Percentiles rank a stretch among this genome's conserved stretches.
Conservation (phyloP, 352 stramenopile genomes). For the Phytophthora foliorum region DNA sequence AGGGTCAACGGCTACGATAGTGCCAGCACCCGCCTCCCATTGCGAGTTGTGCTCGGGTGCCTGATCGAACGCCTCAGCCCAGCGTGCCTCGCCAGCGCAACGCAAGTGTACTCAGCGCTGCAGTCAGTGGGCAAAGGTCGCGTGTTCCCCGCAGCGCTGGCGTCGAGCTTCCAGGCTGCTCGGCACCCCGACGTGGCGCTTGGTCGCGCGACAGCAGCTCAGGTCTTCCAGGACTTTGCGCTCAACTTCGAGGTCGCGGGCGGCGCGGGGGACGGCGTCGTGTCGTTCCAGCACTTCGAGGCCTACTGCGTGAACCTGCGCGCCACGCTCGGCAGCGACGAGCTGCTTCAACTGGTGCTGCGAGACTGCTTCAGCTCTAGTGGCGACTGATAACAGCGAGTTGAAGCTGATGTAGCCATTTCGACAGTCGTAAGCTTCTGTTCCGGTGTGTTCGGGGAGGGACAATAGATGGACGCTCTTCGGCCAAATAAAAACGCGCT, state of each 20-base stretch:
- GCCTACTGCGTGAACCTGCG: slow-evolving; percentile 66
- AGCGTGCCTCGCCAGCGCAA: slow-evolving; percentile 40
- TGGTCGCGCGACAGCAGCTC: slow-evolving; percentile 40
- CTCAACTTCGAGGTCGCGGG: slow-evolving; percentile 67
- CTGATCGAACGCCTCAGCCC: slow-evolving; percentile 56
- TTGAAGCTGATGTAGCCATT: slow-evolving; percentile 30
- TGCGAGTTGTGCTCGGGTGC: slow-evolving; percentile 51
- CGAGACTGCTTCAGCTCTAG: slow-evolving; percentile 62
- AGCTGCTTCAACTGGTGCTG: slow-evolving; percentile 64
- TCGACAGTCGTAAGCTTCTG: slow-evolving; percentile 19
- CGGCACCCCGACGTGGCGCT: slow-evolving; percentile 71
- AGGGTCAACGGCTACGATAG: slow-evolving; percentile 29
- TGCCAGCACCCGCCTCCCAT: slow-evolving; percentile 37
- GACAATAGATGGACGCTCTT: not conserved
- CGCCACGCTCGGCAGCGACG: slow-evolving; percentile 60
- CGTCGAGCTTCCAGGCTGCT: slow-evolving; percentile 66
- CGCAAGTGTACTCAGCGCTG: slow-evolving; percentile 56
- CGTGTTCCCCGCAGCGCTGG: slow-evolving; percentile 70
- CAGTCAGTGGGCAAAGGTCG: slow-evolving; percentile 59
- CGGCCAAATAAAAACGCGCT: not conserved
- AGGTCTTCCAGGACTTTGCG: slow-evolving; percentile 81
- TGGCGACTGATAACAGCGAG: not conserved
- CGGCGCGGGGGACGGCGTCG: slow-evolving; percentile 41
- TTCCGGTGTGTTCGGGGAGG: not conserved
- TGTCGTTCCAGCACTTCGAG: slow-evolving; percentile 76